phyloP scores from a whole-genome alignment of 495 filamentous ascomycete species.

The Daldinia bambusicola region DNA sequence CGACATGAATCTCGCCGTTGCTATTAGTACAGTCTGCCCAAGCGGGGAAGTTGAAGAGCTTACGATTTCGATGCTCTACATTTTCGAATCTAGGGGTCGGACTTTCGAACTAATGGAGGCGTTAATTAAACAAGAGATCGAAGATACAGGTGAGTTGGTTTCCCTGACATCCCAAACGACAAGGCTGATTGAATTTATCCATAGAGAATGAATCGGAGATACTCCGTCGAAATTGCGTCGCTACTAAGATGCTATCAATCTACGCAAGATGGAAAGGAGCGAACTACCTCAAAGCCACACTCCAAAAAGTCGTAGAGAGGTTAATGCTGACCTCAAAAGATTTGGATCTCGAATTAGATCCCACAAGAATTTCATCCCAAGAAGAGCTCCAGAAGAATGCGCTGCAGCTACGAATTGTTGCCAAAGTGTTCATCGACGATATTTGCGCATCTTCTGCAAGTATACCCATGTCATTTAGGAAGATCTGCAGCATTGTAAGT shows the following conservation, averaged over 20 bases:
- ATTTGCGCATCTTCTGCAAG: constrained; percentile 67
- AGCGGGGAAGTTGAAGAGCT: constrained; percentile 73
- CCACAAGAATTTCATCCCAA: constrained; percentile 61
- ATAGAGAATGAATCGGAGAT: constrained; percentile 71
- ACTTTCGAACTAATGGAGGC: constrained; percentile 69
- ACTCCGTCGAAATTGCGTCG: constrained; percentile 69
- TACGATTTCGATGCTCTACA: constrained; percentile 70
- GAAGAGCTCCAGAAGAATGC: constrained; percentile 71
- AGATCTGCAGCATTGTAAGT: constrained; percentile 70
- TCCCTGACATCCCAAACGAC: not conserved
- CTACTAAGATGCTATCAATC: constrained; percentile 74
- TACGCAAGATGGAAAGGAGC: constrained; percentile 75
- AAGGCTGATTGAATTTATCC: constrained; percentile 12
- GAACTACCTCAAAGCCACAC: constrained; percentile 68
- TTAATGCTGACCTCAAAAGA: constrained; percentile 69
- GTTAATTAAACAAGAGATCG: constrained; percentile 71
- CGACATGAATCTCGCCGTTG: constrained; percentile 67
- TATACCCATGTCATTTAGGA: constrained; percentile 70
- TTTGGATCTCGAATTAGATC: constrained; percentile 72
- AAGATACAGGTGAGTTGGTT: constrained; percentile 62
- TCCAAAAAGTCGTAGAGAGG: constrained; percentile 70
- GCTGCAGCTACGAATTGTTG: constrained; percentile 67
- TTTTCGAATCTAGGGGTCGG: constrained; percentile 71
- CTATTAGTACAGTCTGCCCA: constrained; percentile 70
- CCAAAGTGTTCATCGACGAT: constrained; percentile 73